phyloP scores from a whole-genome alignment of 2,329 filamentous ascomycete genomes.

The Alternaria postmessia region DNA sequence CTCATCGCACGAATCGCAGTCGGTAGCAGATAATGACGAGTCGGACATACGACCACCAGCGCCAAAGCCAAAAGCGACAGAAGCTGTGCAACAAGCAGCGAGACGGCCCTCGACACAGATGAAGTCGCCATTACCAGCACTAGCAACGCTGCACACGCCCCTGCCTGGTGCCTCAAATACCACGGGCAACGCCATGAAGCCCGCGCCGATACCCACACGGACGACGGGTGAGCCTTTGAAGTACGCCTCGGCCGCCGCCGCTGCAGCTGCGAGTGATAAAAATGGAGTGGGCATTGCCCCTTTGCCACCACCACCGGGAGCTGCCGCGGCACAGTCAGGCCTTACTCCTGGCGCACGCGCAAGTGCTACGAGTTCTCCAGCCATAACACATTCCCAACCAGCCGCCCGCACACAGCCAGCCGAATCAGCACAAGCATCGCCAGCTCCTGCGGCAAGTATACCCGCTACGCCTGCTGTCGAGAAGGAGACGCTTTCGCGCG shows the following conservation, averaged over 20 bases:
- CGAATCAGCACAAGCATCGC: slow-evolving; percentile 56
- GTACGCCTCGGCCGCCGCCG: slow-evolving; percentile 94
- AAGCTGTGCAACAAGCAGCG: slow-evolving; percentile 63
- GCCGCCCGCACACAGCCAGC: slow-evolving; percentile 50
- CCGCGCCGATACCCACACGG: slow-evolving; percentile 83
- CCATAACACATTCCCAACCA: slow-evolving; percentile 51
- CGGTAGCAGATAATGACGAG: slow-evolving; percentile 87
- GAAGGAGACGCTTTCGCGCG: slow-evolving; percentile 49
- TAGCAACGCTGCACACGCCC: slow-evolving; percentile 86
- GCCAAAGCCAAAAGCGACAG: slow-evolving; percentile 66
- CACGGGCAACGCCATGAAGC: slow-evolving; percentile 80
- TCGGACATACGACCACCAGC: slow-evolving; percentile 57
- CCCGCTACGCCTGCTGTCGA: slow-evolving; percentile 59
- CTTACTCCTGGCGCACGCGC: slow-evolving; percentile 61
- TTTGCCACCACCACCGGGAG: slow-evolving; percentile 85
- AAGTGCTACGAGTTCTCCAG: slow-evolving; percentile 66
- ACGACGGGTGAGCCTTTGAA: slow-evolving; percentile 90
- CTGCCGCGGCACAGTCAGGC: slow-evolving; percentile 50
- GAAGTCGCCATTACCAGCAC: slow-evolving; percentile 91
- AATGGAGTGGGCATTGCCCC: slow-evolving; percentile 90
- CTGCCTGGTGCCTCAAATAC: slow-evolving; percentile 68
- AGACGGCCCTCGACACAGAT: slow-evolving; percentile 86
- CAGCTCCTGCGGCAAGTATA: slow-evolving; percentile 55
- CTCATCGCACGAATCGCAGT: slow-evolving; percentile 96
- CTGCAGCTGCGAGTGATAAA: slow-evolving; percentile 89